Base-by-base conservation (phyloP, 495 filamentous ascomycete genomes). In the Immersiella caudata region DNA sequence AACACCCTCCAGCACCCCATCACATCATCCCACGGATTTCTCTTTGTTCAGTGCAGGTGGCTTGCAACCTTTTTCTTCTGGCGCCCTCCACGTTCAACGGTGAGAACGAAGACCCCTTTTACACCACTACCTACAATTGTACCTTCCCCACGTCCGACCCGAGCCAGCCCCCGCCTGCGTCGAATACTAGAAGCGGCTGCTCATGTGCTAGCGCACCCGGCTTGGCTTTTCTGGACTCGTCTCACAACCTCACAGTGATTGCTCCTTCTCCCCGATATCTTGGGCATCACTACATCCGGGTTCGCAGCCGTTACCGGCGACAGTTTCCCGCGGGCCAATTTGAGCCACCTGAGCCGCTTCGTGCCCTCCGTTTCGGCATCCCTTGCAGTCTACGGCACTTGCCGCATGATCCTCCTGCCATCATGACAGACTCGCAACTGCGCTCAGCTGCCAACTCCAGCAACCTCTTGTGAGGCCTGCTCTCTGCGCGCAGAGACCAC, bases 401-500 rank as follows among this genome's bases (percentile, higher is more conserved):
- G 60, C 60, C 60, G 60, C 60, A 62, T 62, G 60, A 3, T 57
- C 29, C 57, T 35, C 24, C 21, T 11, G 33, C 35, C 60, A 35
- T 50, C 36, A 62, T 62, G 60, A 49, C 40, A 46, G 36, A 27
- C 25, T 60, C 36, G 60, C 60, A 24, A 25, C 35, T 62, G 35
- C 60, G 9, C 40, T 50, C 21, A 21, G 60, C 35, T 62, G 60
- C 60, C 21, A 21, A 49, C n/a, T 24, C n/a, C 26, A 26, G 60
- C 60, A 62, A 21, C 33, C 60, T 62, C 60, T 16, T 1, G 8
- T 62, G 33, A 62, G 60, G 33, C 21, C 60, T 62, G 60, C 36
- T 62, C 35, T 20, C 7, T 24, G 6, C 33, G 36, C 4, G 60
- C 21, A 55, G 52, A 21, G 18, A 12, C 35, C 33, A 25, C 24